Conservation (phyloP, 441 rosid genomes). For the Euphorbia celastroides region DNA sequence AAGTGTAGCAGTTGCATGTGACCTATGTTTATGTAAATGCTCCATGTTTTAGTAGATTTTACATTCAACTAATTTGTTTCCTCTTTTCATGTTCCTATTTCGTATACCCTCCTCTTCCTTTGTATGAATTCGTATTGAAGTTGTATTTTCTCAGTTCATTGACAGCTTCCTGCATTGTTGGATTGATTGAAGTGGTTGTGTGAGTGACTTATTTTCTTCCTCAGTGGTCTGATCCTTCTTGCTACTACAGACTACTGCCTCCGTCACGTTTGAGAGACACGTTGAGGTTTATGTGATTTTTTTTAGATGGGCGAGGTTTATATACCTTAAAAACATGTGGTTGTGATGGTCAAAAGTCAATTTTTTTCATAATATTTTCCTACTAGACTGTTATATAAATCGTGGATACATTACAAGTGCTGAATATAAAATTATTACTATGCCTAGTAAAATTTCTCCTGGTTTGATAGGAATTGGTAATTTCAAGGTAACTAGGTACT, state of each 20-base stretch:
- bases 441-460: background rate
- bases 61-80: background rate
- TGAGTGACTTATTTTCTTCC: background rate
- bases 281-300: too few species aligned
- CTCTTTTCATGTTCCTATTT: background rate
- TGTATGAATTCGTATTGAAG: background rate
- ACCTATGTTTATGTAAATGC: background rate
- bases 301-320: too few species aligned
- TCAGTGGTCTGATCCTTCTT: background rate
- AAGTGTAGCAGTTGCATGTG: too few species aligned
- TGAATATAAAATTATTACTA: too few species aligned
- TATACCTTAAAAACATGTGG: too few species aligned
- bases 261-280: too few species aligned
- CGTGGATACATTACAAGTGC: background rate
- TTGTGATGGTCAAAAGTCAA: too few species aligned
- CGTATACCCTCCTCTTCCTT: background rate
- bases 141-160: background rate
- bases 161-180: background rate
- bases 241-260: too few species aligned
- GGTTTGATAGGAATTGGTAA: background rate
- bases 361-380: too few species aligned
- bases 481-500: background rate
- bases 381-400: too few species aligned
- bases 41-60: background rate
- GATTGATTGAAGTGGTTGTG: constrained; percentile 6